Evolutionary conservation across 495 filamentous ascomycete species (phyloP), one percentile per base, ranked within the genome.

Genomic region (Xylaria cubensis): DNA sequence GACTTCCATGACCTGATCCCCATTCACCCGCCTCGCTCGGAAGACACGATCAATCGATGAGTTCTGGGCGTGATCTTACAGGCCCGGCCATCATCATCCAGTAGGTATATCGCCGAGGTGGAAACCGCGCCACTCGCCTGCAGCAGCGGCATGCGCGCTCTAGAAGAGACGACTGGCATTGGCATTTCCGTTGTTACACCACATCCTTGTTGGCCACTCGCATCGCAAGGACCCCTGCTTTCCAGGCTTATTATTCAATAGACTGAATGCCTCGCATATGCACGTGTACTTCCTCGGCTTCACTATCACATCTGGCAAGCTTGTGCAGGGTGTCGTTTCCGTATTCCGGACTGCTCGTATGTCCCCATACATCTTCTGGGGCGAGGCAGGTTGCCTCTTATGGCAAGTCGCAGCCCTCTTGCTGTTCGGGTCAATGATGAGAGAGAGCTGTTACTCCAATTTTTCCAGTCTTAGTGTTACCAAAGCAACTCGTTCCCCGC

Each of bases 191-290:
- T 24, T 29, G 61, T 66, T 64, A 61, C 63, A 67, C 53, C 19
- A 26, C 70, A 42, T 64, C 24, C 26, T 46, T 9, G 39, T 48
- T 59, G 29, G 48, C 70, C 63, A 72, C 21, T 72, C 61, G 63
- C 26, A 53, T 56, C 41, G 62, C 50, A 51, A 10, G 26, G 21
- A 72, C 63, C 70, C 70, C 63, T 72, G 70, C 70, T 24, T 21
- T 19, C 34, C 36, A 34, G 50, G 65, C 65, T 62, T 56, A 44
- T 65, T 34, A 46, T 61, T 53, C 51, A 72, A 67, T 67, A 72
- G 61, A 65, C 62, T 19, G 12, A 24, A 67, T 55, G 62, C 46
- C 69, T 41, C 44, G 70, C 70, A 72, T 72, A 48, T 65, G 65
- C 61, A 58, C 24, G 61, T 39, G 15, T 36, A 58, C 48, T 42